phyloP scores from a whole-genome alignment of 495 filamentous ascomycete species.

The Hamigera avellanea region DNA sequence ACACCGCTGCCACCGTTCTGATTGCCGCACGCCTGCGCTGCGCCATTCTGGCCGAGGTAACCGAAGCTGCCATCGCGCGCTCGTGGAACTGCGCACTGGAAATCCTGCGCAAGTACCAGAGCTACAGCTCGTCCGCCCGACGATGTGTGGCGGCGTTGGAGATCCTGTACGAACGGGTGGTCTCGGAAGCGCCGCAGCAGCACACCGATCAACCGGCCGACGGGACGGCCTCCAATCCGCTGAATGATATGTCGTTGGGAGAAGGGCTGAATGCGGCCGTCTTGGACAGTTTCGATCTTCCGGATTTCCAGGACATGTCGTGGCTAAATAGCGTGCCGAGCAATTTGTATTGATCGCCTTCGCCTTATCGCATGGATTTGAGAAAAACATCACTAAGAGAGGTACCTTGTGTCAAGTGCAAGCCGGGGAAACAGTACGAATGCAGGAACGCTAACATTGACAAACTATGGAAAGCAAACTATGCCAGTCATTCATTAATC shows the following conservation, averaged over 20 bases:
- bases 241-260: conserved; percentile 18
- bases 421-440: too few relatives aligned
- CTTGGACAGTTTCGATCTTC: conserved; percentile 19
- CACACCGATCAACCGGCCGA: not conserved
- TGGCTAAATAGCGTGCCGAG: conserved; percentile 30
- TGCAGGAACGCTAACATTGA: too few relatives aligned
- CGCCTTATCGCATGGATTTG: too few relatives aligned
- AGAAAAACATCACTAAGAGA: too few relatives aligned
- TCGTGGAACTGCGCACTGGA: conserved; percentile 24
- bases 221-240: not conserved
- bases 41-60: conserved; percentile 17
- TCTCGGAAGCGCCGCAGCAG: conserved; percentile 9
- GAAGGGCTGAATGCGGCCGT: conserved; percentile 19
- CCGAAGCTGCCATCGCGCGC: conserved; percentile 12
- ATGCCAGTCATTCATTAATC: too few relatives aligned
- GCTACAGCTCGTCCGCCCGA: conserved; percentile 21
- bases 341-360: conserved; percentile 13
- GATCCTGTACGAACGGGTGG: conserved; percentile 25
- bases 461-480: too few relatives aligned
- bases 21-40: conserved; percentile 24
- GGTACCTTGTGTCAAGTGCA: too few relatives aligned
- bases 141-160: conserved; percentile 28
- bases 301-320: conserved; percentile 29
- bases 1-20: conserved; percentile 27
- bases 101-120: conserved; percentile 24